Evolutionary conservation across 441 rosid species (phyloP), one percentile per base, ranked within the genome.

Genomic region (Gossypium gossypioides): DNA sequence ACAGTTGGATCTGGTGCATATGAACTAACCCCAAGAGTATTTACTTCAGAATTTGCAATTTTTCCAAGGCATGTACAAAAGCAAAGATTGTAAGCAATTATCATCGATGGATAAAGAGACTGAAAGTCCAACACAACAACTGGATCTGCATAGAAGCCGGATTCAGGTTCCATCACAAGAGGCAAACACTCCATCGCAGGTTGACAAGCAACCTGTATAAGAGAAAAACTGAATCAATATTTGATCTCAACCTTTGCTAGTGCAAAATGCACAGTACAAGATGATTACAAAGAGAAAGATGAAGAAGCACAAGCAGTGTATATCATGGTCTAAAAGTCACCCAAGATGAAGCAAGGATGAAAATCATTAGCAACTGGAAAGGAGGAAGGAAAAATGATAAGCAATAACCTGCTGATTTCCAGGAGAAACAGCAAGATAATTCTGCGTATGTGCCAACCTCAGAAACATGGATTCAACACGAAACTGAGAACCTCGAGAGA

Each of bases 181-280:
- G 99, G 97, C 72, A 96, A 61, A 78, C 99, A 96, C 84, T 92
- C 97, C 99, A 96, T 96, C 63, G 98, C 99, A 68, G 99, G 98
- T 79, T 96, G 99, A 78, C 90, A 90, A 80, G 99, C 98, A 81
- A 96, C 99, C 99, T 95, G 74, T 52, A 83, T 15, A 75, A 76
- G 72, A 64, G 52, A 55, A 64, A 66, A 51, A 27, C 34, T 34
- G 34, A 52, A 24, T 77, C 50, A 71, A 73, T 7, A 56, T 67
- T 60, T 68, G 40, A 60, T 52, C 75, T 60, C 29, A 64, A 58
- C 72, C 65, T 70, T 46, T 59, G 44, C 16, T 37, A 22, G 59
- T 71, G 27, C 29, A 24, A 32, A 19, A 42, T 52, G 58, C 24
- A 63, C 15, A 22, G 27, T 5, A 61, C 50, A 51, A 12, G 58